Conservation (phyloP, 345 rosid species). For the Syzygium jambos region DNA sequence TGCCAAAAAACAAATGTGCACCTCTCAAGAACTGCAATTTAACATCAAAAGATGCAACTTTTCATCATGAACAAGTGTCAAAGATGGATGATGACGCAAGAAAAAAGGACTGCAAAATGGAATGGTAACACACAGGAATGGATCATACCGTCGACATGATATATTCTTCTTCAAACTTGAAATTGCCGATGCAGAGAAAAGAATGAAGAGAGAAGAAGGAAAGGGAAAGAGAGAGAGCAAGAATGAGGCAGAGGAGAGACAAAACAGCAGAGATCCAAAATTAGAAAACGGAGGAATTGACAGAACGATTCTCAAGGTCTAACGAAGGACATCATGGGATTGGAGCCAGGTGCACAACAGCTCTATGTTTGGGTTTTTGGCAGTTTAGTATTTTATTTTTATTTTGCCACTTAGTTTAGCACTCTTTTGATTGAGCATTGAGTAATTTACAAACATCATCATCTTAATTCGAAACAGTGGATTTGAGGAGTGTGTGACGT, state of each 20-base stretch:
- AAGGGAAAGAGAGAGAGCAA: not conserved
- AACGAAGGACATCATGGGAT: not conserved
- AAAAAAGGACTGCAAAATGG: not conserved
- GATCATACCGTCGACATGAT: constrained; percentile 18
- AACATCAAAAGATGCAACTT: not conserved
- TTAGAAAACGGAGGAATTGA: not conserved
- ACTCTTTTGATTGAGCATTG: not conserved
- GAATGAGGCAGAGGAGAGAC: not conserved
- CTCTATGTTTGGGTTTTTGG: not conserved
- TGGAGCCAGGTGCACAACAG: not conserved
- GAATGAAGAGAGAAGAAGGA: not conserved
- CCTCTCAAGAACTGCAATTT: not conserved
- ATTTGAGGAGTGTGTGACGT: not conserved
- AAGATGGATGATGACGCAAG: not conserved
- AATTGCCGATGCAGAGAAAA: not conserved
- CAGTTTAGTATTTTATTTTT: not conserved
- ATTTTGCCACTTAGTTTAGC: not conserved
- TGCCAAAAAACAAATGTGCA: not conserved
- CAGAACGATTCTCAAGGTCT: not conserved
- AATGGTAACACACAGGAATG: not conserved
- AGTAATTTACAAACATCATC: not conserved
- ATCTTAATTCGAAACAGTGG: not conserved
- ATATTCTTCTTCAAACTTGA: not conserved
- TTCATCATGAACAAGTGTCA: not conserved
- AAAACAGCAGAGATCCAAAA: not conserved